Evolutionary conservation across 2,329 filamentous ascomycete genomes (phyloP), one percentile per base, ranked within the genome.

Genomic region (Geosmithia putterillii): DNA sequence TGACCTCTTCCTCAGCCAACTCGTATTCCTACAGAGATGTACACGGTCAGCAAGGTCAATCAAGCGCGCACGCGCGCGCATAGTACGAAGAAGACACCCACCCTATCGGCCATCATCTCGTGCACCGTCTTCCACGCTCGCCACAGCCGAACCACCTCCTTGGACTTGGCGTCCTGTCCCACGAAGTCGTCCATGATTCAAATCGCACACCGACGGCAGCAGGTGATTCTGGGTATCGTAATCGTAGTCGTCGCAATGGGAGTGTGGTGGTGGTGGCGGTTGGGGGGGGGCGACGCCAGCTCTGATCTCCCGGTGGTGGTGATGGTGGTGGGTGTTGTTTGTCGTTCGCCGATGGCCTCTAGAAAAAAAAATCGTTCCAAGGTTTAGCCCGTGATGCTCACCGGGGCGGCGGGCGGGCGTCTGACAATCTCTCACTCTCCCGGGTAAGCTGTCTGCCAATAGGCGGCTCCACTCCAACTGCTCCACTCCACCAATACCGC

Each of bases 41-140:
- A 9, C 9, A 8, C n/a, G n/a, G 7, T 18, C 19, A 18, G 10
- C 35, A 12, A 8, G 8, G 15, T 37, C 35, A 8, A n/a, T 21
- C 22, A 8, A 20, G 22, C 28, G 10, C 15, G 28, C 28, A 14
- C 35, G 35, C 35, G 5, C 35, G 15, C 4, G 15, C 19, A 20
- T 6, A 37, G 28, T 37, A 12, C 12, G 19, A 19, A 14, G 37
- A n/a, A 37, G n/a, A n/a, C n/a, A 40, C 83, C 55, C 76, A 95
- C 89, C 62, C 90, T 71, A 63, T 96, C 92, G 48, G 76, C 73
- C 54, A 92, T 83, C 90, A 98, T 94, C 73, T 98, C 86, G 64
- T 94, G 87, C 41, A 88, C 81, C 8, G 92, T 98, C 64, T 81
- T 80, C 79, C 86, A 94, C 54, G 89, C 87, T 63, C 90, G 85